A percentile compares a stretch with the other conserved stretches of the same genome.
Conservation (phyloP, 108 stramenopile species). For the Nitzschia putrida region DNA sequence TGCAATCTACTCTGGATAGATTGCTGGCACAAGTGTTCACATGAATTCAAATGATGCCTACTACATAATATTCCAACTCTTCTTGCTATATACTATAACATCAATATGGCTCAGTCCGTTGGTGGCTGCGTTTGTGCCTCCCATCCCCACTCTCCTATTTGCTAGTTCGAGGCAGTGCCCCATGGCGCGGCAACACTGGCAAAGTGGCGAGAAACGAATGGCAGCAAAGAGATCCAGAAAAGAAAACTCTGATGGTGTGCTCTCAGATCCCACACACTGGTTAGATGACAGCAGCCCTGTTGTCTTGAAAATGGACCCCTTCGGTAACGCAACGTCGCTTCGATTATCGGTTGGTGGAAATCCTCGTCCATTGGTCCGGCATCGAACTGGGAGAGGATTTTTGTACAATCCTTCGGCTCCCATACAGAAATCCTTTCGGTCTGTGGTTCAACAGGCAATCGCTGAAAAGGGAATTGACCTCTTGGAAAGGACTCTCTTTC, state of each 20-base stretch:
- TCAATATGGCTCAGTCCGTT: no score
- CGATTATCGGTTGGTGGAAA: slow-evolving; percentile 70
- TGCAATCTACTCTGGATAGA: no score
- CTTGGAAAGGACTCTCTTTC: slow-evolving; percentile 23
- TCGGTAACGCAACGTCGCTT: slow-evolving; percentile 4
- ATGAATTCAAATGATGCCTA: no score
- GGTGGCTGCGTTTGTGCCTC: no score
- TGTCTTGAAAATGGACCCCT: slow-evolving; percentile 3
- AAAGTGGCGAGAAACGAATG: slow-evolving; percentile 1
- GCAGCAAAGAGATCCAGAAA: slow-evolving; percentile 11
- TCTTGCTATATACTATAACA: no score
- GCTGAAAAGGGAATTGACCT: background rate
- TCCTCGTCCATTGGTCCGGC: slow-evolving; percentile 75
- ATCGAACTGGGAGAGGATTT: slow-evolving; percentile 69
- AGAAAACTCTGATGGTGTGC: background rate
- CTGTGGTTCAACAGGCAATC: slow-evolving; percentile 44
- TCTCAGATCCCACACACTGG: slow-evolving; percentile 19
- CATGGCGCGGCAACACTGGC: no score
- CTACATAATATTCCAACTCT: no score
- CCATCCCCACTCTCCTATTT: no score
- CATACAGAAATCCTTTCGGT: slow-evolving; percentile 64
- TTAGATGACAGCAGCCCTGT: slow-evolving; percentile 6
- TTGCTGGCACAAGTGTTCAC: no score
- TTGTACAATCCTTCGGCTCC: slow-evolving; percentile 79
- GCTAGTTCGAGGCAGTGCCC: no score